phyloP scores from a whole-genome alignment of 1,284 basidiomycete genomes.

The Waitea zeae region DNA sequence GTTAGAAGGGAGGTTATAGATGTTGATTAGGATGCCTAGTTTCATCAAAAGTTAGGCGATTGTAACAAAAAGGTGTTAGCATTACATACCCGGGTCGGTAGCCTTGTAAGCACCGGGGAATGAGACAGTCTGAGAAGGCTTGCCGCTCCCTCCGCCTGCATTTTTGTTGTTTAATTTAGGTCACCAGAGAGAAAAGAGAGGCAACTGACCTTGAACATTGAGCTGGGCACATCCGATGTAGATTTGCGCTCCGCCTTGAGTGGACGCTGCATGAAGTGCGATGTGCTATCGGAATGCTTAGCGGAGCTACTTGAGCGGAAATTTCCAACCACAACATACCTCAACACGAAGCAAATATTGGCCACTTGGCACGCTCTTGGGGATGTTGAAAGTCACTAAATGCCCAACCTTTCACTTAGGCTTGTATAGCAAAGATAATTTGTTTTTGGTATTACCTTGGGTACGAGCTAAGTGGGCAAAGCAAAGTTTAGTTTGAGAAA shows the following conservation, averaged over 20 bases:
- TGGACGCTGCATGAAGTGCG: not conserved
- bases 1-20: not conserved
- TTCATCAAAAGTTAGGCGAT: not conserved
- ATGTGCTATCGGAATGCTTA: not conserved
- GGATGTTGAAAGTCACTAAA: conserved; percentile 22
- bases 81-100: not conserved
- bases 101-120: conserved; percentile 4
- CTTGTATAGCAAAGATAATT: no score
- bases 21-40: not conserved
- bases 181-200: conserved; percentile 20
- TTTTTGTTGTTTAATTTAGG: conserved; percentile 18
- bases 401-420: conserved; percentile 15
- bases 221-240: conserved; percentile 10
- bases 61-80: not conserved
- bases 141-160: conserved; percentile 19
- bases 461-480: no score
- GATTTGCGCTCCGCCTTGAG: conserved; percentile 2
- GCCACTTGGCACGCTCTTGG: conserved; percentile 11
- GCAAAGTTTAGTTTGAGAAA: not conserved
- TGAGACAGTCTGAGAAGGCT: conserved; percentile 23
- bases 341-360: conserved; percentile 14
- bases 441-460: no score
- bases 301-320: conserved; percentile 5
- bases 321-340: no score
- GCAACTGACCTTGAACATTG: conserved; percentile 6